phyloP scores from a whole-genome alignment of 371 early-diverging fungal species.

The Zopfochytrium polystomum region DNA sequence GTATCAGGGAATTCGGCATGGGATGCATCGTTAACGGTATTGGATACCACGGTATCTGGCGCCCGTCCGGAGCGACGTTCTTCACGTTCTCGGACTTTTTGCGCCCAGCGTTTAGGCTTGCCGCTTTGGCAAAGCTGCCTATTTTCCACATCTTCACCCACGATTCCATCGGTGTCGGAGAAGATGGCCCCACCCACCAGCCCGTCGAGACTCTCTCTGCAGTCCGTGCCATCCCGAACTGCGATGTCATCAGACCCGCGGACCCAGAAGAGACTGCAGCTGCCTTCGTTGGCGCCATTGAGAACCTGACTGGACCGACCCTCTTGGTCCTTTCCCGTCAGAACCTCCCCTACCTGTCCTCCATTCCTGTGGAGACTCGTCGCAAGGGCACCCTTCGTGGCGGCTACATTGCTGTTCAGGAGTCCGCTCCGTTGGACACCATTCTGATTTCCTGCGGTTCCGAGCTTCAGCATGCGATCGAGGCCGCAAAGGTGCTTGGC shows the following conservation, averaged over 20 bases:
- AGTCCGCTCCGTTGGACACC: slow-evolving; percentile 60
- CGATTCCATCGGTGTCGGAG: slow-evolving; percentile 97
- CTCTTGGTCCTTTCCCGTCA: slow-evolving; percentile 94
- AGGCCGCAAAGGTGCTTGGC: slow-evolving; percentile 72
- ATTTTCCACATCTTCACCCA: slow-evolving; percentile 98
- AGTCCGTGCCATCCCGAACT: slow-evolving; percentile 94
- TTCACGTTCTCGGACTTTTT: slow-evolving; percentile 31
- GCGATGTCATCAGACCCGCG: slow-evolving; percentile 77
- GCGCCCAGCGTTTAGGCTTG: slow-evolving; percentile 77
- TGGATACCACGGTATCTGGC: slow-evolving; percentile 31
- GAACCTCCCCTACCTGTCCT: slow-evolving; percentile 87
- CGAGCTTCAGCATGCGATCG: slow-evolving; percentile 87
- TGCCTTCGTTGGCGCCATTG: slow-evolving; percentile 79
- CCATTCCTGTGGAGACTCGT: slow-evolving; percentile 62
- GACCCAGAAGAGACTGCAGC: slow-evolving; percentile 96
- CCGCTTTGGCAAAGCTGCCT: slow-evolving; percentile 83
- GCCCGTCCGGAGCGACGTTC: slow-evolving; percentile 31
- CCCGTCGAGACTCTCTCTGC: slow-evolving; percentile 97
- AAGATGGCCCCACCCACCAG: slow-evolving; percentile 99
- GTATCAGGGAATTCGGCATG: slow-evolving; percentile 99
- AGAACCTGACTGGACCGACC: slow-evolving; percentile 69
- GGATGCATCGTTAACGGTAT: slow-evolving; percentile 92
- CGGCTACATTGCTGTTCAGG: slow-evolving; percentile 74
- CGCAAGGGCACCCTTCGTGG: slow-evolving; percentile 47
- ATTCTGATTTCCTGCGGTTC: slow-evolving; percentile 93